Conservation (phyloP, 2,329 filamentous ascomycete genomes). For the Penicillium sp. region DNA sequence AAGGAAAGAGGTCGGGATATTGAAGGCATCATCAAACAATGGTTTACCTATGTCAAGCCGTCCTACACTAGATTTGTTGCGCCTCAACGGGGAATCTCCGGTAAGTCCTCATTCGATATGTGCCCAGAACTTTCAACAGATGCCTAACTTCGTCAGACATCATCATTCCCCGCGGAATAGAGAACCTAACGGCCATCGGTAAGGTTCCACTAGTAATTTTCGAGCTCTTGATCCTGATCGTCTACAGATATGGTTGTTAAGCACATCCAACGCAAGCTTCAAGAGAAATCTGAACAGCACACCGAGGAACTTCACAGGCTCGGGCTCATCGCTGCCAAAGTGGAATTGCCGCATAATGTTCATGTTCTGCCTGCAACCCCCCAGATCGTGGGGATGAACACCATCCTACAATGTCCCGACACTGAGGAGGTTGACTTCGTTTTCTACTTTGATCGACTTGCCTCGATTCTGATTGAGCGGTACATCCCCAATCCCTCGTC, state of each 20-base stretch:
- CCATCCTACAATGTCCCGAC: constrained; percentile 77
- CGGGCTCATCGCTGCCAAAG: constrained; percentile 68
- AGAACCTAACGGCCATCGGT: constrained; percentile 86
- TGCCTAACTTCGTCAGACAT: constrained; percentile 59
- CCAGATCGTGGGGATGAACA: constrained; percentile 85
- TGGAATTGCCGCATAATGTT: constrained; percentile 72
- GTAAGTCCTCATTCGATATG: constrained; percentile 44
- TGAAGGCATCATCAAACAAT: constrained; percentile 95
- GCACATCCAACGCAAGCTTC: constrained; percentile 82
- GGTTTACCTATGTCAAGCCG: constrained; percentile 94
- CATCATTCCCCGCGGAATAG: constrained; percentile 90
- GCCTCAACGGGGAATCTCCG: constrained; percentile 82
- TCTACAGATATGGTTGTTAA: constrained; percentile 80
- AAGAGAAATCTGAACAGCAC: constrained; percentile 82
- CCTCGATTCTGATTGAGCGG: constrained; percentile 78
- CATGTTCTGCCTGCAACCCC: constrained; percentile 71
- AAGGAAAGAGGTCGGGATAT: constrained; percentile 86
- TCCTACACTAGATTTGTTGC: constrained; percentile 95
- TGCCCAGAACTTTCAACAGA: too few species aligned
- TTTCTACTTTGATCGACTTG: constrained; percentile 92
- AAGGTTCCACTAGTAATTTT: constrained; percentile 1
- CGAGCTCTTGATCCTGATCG: constrained; percentile 16
- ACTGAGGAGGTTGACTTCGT: constrained; percentile 87
- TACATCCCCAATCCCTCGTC: constrained; percentile 23
- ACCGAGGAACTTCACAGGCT: constrained; percentile 75